phyloP scores from a whole-genome alignment of 768 basidiomycete species.

The Russula compacta region DNA sequence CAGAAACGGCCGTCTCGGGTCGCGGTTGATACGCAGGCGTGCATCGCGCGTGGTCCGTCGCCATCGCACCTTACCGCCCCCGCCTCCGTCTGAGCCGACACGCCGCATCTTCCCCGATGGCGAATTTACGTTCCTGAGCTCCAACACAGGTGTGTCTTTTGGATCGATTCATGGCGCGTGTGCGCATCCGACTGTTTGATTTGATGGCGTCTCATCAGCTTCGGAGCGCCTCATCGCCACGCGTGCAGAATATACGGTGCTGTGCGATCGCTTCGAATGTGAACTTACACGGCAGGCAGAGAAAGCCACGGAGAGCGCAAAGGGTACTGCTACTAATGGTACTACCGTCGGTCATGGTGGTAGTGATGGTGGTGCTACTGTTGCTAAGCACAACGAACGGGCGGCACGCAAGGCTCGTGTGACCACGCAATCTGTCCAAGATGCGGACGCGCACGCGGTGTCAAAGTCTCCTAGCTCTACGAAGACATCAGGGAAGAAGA shows the following conservation, averaged over 20 bases:
- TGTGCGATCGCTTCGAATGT: constrained; percentile 61
- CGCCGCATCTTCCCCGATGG: constrained; percentile 36
- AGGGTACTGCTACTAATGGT: constrained; percentile 38
- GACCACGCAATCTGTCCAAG: constrained; percentile 31
- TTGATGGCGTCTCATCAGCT: constrained; percentile 36
- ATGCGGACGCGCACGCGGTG: constrained; percentile 27
- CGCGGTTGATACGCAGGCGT: constrained; percentile 46
- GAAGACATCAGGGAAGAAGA: constrained; percentile 58
- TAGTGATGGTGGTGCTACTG: constrained; percentile 24
- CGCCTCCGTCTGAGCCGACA: constrained; percentile 30
- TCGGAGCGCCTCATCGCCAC: constrained; percentile 62
- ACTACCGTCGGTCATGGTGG: constrained; percentile 23
- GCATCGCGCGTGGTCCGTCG: constrained; percentile 44
- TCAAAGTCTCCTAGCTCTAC: constrained; percentile 22
- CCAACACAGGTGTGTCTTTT: constrained; percentile 61
- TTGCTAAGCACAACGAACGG: constrained; percentile 7
- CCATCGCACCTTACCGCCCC: constrained; percentile 28
- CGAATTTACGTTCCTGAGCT: constrained; percentile 53
- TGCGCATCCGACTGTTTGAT: constrained; percentile 17
- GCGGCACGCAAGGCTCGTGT: constrained; percentile 14
- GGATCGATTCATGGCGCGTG: constrained; percentile 22
- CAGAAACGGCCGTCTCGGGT: constrained; percentile 2
- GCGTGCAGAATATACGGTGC: constrained; percentile 54
- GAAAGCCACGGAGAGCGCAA: constrained; percentile 41
- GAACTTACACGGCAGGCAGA: constrained; percentile 66